Evolutionary conservation across 495 filamentous ascomycete genomes (phyloP), one percentile per base, ranked within the genome.

Genomic region (Clohesyomyces aquaticus): DNA sequence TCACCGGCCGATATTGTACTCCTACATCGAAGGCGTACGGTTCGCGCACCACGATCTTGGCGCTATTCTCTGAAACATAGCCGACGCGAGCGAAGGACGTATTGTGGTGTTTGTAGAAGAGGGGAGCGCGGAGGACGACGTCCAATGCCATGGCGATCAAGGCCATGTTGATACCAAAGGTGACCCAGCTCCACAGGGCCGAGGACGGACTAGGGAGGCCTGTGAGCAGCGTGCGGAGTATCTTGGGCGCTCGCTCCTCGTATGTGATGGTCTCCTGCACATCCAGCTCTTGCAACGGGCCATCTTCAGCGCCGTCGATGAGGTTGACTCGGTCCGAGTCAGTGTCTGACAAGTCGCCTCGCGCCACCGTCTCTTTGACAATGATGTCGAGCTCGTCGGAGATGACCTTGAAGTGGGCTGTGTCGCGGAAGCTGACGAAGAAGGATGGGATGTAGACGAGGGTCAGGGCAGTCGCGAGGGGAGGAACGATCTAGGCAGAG

Each of bases 81-180:
- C 94, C 94, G 28, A 96, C 77, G 14, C 93, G 81, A 18, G 87
- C 87, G 70, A 98, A 95, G 0, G 91, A 86, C 11, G 94, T 80
- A 64, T 95, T 87, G n/a, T 88, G 72, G 22, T 76, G 85, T 0
- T 85, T 83, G 72, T 96, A 80, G 41, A 87, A 79, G 42, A 86
- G 74, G 10, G 81, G 78, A 4, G 87, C 89, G 14, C 87, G 82
- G 65, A 88, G 88, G 10, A 92, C 79, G 42, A 91, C 80, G 72
- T 98, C 94, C 29, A 86, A 78, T 0, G 86, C 81, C 66, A 91
- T 80, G 10, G 84, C 73, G 14, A 90, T 79, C 19, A 91, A 78
- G 0, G 81, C 72, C 26, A 83, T 61, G 72, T 97, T 98, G 70
- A 94, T 82, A 22, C 83, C 68, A 9, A 90, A 81, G 0, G 90